Evolutionary conservation across 345 rosid genomes (phyloP), one percentile per base, ranked within the genome.

Genomic region (Dipteronia sinensis): DNA sequence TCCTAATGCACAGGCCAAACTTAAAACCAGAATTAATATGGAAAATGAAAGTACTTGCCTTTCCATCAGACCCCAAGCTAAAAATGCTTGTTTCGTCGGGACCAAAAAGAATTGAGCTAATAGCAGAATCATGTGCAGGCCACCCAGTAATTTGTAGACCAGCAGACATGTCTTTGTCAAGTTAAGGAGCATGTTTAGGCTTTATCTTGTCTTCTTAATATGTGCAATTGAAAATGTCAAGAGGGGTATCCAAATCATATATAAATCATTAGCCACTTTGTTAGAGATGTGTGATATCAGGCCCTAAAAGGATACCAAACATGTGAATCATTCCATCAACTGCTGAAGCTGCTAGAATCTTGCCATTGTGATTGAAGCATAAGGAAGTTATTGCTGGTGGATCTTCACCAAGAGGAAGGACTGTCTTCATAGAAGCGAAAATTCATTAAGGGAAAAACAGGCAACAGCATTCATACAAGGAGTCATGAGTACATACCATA

Each of bases 321-420:
- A 89, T 91, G 84, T 91, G 95, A 76, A 91, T 91, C 95, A 89
- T 91, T 82, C 95, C 95, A 87, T 91, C 93, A 44, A 90, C 84
- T 29, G 95, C 95, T 69, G 95, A 80, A 79, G 95, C 95, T 22
- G 95, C 95, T 78, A 89, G 81, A 78, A 91, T 89, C 84, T 91
- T 91, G 68, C 95, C 93, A 73, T 91, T 91, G 89, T 91, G 95
- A 81, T 88, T 89, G 84, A 91, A 91, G 82, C 95, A 88, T 38
- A 88, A 20, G 34, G 93, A 91, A 78, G 95, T 91, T 61, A 91
- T 88, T 78, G 95, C 93, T 19, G 93, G 95, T 40, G 91, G 95
- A 86, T 91, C 95, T 86, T 91, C 89, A 72, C 95, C 95, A 76
- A 89, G 95, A 67, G 95, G 93, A 79, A 89, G 95, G 82, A 85